Evolutionary conservation across 2,329 filamentous ascomycete genomes (phyloP).

Genomic region (Graphium sp.): DNA sequence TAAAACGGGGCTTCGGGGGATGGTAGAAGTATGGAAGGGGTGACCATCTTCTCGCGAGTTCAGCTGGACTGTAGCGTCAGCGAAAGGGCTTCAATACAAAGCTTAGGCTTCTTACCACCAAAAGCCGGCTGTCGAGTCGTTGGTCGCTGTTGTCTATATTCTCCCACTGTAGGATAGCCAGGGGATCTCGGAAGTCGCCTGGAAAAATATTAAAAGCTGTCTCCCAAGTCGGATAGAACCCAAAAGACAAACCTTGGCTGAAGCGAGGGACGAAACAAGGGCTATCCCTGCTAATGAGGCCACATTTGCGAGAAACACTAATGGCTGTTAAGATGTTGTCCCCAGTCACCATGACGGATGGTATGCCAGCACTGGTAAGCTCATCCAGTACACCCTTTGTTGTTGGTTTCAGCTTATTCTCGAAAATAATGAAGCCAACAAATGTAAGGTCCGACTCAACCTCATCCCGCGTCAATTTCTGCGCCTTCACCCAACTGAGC

Average conservation of each 20-base stretch:
- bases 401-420: slow-evolving; percentile 90
- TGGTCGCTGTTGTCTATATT: slow-evolving; percentile 66
- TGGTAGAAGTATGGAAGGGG: too few relatives aligned
- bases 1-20: too few relatives aligned
- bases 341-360: slow-evolving; percentile 89
- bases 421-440: slow-evolving; percentile 92
- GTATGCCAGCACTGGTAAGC: slow-evolving; percentile 66
- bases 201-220: neutral
- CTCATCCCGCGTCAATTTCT: slow-evolving; percentile 79
- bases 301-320: slow-evolving; percentile 83
- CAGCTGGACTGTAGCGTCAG: slow-evolving; percentile 20
- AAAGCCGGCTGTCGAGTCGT: slow-evolving; percentile 61
- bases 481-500: slow-evolving; percentile 82
- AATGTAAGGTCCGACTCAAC: slow-evolving; percentile 77
- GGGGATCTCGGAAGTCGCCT: slow-evolving; percentile 58
- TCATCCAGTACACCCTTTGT: slow-evolving; percentile 72
- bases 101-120: too few relatives aligned
- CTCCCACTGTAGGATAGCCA: slow-evolving; percentile 70
- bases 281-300: slow-evolving; percentile 60
- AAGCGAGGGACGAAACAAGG: slow-evolving; percentile 93
- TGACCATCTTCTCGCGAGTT: too few relatives aligned
- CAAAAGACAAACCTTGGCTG: slow-evolving; percentile 37
- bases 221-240: too few relatives aligned
- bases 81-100: slow-evolving; percentile 59
- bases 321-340: slow-evolving; percentile 97